Evolutionary conservation across 805 yeast species (phyloP).

Genomic region (Novakomyces olei): DNA sequence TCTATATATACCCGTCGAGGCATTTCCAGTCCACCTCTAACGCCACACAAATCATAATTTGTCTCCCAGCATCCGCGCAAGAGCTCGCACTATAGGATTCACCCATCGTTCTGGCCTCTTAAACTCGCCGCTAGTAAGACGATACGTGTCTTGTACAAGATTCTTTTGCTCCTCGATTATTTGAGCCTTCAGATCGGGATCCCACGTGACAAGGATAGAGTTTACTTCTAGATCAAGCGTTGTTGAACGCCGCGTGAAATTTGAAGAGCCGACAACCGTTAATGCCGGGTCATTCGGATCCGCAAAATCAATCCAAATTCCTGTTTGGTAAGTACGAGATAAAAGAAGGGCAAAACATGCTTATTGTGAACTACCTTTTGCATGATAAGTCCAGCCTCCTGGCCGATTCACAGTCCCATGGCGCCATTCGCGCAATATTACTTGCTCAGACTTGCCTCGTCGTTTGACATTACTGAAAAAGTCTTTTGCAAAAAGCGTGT

Average conservation of each 20-base stretch:
- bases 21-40: no score
- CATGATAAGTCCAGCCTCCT: slow-evolving; percentile 93
- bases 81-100: no score
- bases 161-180: no score
- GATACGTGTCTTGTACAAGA: no score
- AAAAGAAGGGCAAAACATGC: slow-evolving; percentile 22
- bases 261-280: slow-evolving; percentile 78
- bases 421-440: slow-evolving; percentile 62
- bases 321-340: slow-evolving; percentile 5
- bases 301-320: slow-evolving; percentile 17
- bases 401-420: slow-evolving; percentile 62
- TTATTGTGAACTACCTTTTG: slow-evolving; percentile 66
- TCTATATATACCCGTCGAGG: no score
- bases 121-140: no score
- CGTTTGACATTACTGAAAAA: slow-evolving; percentile 34
- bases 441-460: slow-evolving; percentile 22
- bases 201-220: slow-evolving; percentile 54
- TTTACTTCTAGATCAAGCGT: slow-evolving; percentile 73
- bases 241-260: slow-evolving; percentile 79
- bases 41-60: no score
- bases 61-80: no score
- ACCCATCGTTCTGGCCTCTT: no score
- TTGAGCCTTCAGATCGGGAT: slow-evolving; percentile 35
- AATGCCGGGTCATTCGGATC: slow-evolving; percentile 37
- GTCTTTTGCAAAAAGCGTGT: slow-evolving; percentile 46